Base-by-base conservation (phyloP, 2,329 filamentous ascomycete species). In the Hypoxylon sp. region DNA sequence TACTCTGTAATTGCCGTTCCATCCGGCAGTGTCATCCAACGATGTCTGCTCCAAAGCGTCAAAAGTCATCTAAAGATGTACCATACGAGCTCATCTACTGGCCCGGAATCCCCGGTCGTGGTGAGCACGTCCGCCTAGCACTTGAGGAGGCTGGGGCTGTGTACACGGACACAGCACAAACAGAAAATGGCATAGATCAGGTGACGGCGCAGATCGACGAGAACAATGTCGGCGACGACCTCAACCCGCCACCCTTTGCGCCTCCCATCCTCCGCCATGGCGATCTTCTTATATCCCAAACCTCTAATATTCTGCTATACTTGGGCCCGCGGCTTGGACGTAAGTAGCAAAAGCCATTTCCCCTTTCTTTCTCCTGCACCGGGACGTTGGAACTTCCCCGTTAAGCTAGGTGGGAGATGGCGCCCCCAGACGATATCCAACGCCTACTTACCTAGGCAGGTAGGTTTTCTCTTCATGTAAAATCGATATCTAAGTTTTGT, bases 231-330 rank as follows among this genome's bases (percentile, higher is more conserved):
- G 84, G 84, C 65, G 83, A 87, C 70, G 80, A 76, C 8, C 72
- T 78, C 61, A 93, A 92, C 77, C 85, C 89, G 0, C 91, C 92
- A 0, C 75, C 84, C 5, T 82, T 91, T 46, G 89, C 91, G 0
- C 88, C 90, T 0, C 92, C 92, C 0, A 83, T 89, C 2, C 85
- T 95, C 18, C 84, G 81, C 64, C 83, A 89, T 67, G 89, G 87
- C 63, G 78, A 84, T 40, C 78, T 93, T 5, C 44, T 88, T 42
- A 83, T 95, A 71, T 84, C 80, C 74, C 92, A 95, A 79, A 91
- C 89, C 1, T 82, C 91, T 36, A 92, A 89, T 74, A 93, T 95
- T 71, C 81, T 94, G 14, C 77, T 88, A 6, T 95, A 93, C 76
- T 81, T 95, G 0, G 90, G 85, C 0, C 83, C 84, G 0, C 83